Conservation (phyloP, 768 basidiomycete genomes). For the Trametes elegans region DNA sequence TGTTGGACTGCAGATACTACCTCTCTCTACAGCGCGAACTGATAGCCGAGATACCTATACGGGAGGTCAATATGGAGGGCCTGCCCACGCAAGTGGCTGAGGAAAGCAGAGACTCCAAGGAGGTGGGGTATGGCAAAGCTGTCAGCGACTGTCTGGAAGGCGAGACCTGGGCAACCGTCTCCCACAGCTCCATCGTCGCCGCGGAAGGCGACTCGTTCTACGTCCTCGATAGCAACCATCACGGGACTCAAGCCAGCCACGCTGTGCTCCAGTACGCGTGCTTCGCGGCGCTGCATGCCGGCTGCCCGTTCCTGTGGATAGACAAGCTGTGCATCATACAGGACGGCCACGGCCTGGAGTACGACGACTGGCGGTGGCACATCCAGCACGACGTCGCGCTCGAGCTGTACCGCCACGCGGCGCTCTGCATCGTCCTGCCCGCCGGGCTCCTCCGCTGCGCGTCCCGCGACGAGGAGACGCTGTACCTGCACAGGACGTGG, state of each 20-base stretch:
- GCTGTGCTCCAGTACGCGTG: not conserved
- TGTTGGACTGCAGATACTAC: no score
- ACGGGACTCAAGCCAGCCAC: not conserved
- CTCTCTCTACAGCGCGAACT: no score
- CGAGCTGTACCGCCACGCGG: not conserved
- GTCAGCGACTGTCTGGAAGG: no score
- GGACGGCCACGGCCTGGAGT: no score
- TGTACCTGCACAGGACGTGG: not conserved
- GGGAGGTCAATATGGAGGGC: no score
- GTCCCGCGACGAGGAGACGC: not conserved
- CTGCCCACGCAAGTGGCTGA: no score
- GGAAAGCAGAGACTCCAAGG: no score
- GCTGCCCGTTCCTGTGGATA: not conserved
- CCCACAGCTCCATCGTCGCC: no score
- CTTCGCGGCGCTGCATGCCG: not conserved
- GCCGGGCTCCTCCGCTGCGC: not conserved
- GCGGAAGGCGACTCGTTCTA: not conserved
- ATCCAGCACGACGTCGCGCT: not conserved
- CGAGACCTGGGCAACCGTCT: no score
- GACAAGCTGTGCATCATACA: conserved; percentile 9
- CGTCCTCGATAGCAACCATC: not conserved
- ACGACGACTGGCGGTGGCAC: not conserved
- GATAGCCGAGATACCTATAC: no score
- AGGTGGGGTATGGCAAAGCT: no score
- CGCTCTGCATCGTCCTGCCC: not conserved